Conservation (phyloP, 495 filamentous ascomycete genomes). For the Penicillium silybi region DNA sequence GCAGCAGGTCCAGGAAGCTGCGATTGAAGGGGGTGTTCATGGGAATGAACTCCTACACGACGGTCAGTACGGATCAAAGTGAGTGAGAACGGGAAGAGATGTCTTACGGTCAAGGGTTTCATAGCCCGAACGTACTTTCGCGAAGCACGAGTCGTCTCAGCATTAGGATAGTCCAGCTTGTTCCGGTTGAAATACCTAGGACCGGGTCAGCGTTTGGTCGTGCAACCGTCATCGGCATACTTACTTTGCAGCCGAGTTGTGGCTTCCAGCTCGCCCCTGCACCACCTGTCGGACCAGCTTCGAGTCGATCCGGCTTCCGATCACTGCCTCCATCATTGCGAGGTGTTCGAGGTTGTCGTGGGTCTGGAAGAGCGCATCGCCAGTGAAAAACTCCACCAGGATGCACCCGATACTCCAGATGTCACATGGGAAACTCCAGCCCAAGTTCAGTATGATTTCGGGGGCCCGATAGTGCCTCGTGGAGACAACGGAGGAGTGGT, state of each 20-base stretch:
- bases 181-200: conserved; percentile 78
- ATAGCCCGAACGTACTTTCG: conserved; percentile 92
- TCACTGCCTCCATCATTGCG: conserved; percentile 98
- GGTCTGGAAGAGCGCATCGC: conserved; percentile 95
- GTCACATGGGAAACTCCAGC: conserved; percentile 97
- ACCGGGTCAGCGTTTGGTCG: conserved; percentile 1
- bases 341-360: conserved; percentile 97
- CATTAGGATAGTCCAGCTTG: conserved; percentile 83
- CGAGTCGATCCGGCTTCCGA: conserved; percentile 67
- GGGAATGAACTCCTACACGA: conserved; percentile 80
- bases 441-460: conserved; percentile 93
- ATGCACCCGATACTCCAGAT: conserved; percentile 99
- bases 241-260: conserved; percentile 80
- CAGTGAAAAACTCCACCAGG: conserved; percentile 97
- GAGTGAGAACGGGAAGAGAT: too few species aligned
- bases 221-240: conserved; percentile 22
- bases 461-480: conserved; percentile 95
- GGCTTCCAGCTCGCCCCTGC: conserved; percentile 57
- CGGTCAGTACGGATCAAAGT: neutral
- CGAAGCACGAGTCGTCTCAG: conserved; percentile 82
- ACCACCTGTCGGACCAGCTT: conserved; percentile 73
- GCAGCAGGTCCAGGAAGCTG: conserved; percentile 82
- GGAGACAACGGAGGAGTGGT: conserved; percentile 95
- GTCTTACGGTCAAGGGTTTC: conserved; percentile 77
- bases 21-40: conserved; percentile 70